phyloP scores from a whole-genome alignment of 345 rosid genomes.

The Citrus maxima region DNA sequence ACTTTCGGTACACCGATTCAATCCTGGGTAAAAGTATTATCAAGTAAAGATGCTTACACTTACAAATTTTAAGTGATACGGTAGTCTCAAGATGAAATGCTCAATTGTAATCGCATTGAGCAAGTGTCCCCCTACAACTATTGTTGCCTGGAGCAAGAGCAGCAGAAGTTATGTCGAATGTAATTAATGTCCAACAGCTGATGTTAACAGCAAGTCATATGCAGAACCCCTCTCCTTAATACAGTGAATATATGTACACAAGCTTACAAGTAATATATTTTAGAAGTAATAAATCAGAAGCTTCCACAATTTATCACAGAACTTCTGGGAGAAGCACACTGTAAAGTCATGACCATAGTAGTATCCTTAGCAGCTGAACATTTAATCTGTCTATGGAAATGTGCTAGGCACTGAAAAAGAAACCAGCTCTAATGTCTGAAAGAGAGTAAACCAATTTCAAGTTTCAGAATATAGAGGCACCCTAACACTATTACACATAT shows the following conservation, averaged over 20 bases:
- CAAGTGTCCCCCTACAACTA: constrained; percentile 66
- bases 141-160: constrained; percentile 58
- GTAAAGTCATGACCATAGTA: not conserved
- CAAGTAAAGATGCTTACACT: constrained; percentile 25
- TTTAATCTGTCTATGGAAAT: not conserved
- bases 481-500: not conserved
- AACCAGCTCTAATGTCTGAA: not conserved
- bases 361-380: not conserved
- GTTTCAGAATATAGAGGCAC: not conserved
- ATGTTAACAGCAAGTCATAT: not conserved
- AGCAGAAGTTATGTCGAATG: not conserved
- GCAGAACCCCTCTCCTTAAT: not conserved
- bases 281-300: not conserved
- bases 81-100: constrained; percentile 88
- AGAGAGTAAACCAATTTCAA: not conserved
- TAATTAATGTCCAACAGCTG: not conserved
- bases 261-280: not conserved
- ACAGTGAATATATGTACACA: not conserved
- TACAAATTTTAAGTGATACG: constrained; percentile 86
- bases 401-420: not conserved
- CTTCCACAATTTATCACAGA: not conserved
- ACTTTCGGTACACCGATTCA: not conserved
- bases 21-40: not conserved
- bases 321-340: not conserved
- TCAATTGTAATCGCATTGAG: constrained; percentile 84